A percentile compares a stretch with the other conserved stretches of the same genome.
Conservation (phyloP, 208 protist species). For the Jaenimonas drosophilae region DNA sequence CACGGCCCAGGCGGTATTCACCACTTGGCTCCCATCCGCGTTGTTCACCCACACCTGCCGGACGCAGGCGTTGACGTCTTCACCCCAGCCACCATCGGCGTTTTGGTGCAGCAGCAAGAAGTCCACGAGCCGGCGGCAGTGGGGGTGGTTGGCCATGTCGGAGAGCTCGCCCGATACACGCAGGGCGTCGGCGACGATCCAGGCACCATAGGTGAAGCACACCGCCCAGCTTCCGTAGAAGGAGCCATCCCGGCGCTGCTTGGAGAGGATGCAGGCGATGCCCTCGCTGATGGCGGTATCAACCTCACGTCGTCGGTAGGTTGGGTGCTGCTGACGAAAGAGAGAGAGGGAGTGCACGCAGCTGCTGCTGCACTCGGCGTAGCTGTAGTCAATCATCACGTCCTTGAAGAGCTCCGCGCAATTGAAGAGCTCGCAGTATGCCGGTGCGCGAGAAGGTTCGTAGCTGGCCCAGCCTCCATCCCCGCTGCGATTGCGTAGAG, state of each 20-base stretch:
- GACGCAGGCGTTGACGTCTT: constrained; percentile 89
- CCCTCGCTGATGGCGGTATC: constrained; percentile 78
- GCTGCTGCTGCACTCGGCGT: constrained; percentile 94
- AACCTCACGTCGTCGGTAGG: constrained; percentile 87
- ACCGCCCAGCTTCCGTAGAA: constrained; percentile 96
- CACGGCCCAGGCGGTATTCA: constrained; percentile 95
- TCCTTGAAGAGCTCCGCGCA: constrained; percentile 95
- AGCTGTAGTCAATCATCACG: constrained; percentile 97
- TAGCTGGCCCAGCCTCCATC: constrained; percentile 95
- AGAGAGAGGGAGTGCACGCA: constrained; percentile 89
- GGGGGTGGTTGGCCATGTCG: constrained; percentile 57
- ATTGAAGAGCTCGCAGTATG: constrained; percentile 92
- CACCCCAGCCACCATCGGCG: constrained; percentile 94
- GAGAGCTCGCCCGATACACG: constrained; percentile 57
- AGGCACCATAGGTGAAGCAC: constrained; percentile 97
- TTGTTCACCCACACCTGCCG: constrained; percentile 81
- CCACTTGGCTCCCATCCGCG: constrained; percentile 86
- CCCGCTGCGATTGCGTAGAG: constrained; percentile 85
- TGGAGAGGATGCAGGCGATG: constrained; percentile 77
- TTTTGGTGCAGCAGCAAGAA: constrained; percentile 93
- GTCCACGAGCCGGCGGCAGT: constrained; percentile 70
- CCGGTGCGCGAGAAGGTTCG: constrained; percentile 85
- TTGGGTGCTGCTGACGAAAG: constrained; percentile 86
- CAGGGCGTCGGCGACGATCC: constrained; percentile 93
- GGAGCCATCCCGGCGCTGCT: constrained; percentile 82